Percentiles rank a stretch among this genome's conserved stretches.
Evolutionary conservation across 2,329 filamentous ascomycete genomes (phyloP).

Genomic region (Lecanicillium sp.): DNA sequence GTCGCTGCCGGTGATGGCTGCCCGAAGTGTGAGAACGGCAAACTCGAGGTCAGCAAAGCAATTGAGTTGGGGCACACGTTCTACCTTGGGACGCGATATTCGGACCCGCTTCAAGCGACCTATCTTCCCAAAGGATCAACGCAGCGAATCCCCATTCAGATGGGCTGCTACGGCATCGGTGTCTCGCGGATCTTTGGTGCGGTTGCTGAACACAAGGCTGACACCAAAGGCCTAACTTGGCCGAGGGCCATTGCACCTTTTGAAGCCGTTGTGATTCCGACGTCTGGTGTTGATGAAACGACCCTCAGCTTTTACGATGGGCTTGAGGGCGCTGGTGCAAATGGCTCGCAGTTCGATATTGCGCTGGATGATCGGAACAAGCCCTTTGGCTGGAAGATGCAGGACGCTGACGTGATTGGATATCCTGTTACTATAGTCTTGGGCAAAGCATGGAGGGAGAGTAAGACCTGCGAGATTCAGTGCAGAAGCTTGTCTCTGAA

Average conservation of each 20-base stretch:
- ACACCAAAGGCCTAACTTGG: conserved; percentile 75
- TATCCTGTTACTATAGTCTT: conserved; percentile 79
- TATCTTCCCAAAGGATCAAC: conserved; percentile 34
- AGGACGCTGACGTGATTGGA: conserved; percentile 81
- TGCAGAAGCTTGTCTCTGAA: conserved; percentile 60
- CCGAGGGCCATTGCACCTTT: conserved; percentile 80
- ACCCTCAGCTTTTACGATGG: conserved; percentile 55
- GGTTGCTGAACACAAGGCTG: conserved; percentile 66
- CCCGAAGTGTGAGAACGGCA: conserved; percentile 56
- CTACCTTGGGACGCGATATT: conserved; percentile 84
- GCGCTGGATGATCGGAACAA: conserved; percentile 66
- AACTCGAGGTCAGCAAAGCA: conserved; percentile 58
- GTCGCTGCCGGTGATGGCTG: conserved; percentile 62
- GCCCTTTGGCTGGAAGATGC: conserved; percentile 74
- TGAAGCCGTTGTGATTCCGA: conserved; percentile 59
- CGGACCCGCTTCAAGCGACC: conserved; percentile 58
- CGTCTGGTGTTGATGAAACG: conserved; percentile 35
- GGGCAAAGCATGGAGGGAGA: conserved; percentile 58
- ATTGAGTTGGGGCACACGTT: conserved; percentile 95
- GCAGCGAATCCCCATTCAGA: conserved; percentile 55
- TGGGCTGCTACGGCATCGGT: conserved; percentile 96
- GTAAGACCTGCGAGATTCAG: conserved; percentile 64
- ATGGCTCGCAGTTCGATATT: conserved; percentile 42
- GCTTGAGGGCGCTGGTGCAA: conserved; percentile 26
- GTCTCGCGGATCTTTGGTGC: conserved; percentile 86